Evolutionary conservation across 2,329 filamentous ascomycete genomes (phyloP), one percentile per base, ranked within the genome.

Genomic region (Raffaelea ambrosiae): DNA sequence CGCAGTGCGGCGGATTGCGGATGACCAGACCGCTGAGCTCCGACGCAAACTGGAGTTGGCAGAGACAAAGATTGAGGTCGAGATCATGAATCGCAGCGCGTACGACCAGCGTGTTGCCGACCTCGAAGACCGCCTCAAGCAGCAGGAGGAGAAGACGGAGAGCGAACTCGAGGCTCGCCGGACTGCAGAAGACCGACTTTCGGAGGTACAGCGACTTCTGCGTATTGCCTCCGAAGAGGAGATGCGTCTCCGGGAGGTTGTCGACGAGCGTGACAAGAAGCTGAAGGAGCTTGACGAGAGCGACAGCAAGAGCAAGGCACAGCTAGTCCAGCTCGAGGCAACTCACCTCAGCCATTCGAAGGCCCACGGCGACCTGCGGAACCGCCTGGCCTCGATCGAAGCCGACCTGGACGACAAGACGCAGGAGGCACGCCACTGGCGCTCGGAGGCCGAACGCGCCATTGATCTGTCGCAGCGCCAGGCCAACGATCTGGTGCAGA

Each of bases 191-290:
- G 86, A 90, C 58, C 78, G 79, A 51, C 69, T 88, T 14, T 77
- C 82, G 5, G 84, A 90, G 59, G 73, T 82, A n/a, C 83, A 89
- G 63, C 74, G 81, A 47, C 73, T 84, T 20, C 72, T 88, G 22
- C 77, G 79, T 50, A 75, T 81, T 53, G 77, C 84, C 5, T 78
- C 84, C n/a, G 83, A 88, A 59, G 84, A 89, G 59, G 83, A 86
- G 54, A 76, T 76, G 53, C 76, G 83, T 47, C 74, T 90, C 5
- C 74, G 81, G 22, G 76, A 83, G 49, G 74, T 78, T 36, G 67
- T 84, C 43, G 82, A 87, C 39, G 82, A 88, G 56, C 82, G 78
- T 55, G 79, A 88, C n/a, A 71, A 78, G 46, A 79, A 77, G 62
- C 71, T 87, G 51, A 81, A 77, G 62, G 63, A 67, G 20, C 62